Evolutionary conservation across 768 basidiomycete genomes (phyloP).

Genomic region (Dioszegia crocea): DNA sequence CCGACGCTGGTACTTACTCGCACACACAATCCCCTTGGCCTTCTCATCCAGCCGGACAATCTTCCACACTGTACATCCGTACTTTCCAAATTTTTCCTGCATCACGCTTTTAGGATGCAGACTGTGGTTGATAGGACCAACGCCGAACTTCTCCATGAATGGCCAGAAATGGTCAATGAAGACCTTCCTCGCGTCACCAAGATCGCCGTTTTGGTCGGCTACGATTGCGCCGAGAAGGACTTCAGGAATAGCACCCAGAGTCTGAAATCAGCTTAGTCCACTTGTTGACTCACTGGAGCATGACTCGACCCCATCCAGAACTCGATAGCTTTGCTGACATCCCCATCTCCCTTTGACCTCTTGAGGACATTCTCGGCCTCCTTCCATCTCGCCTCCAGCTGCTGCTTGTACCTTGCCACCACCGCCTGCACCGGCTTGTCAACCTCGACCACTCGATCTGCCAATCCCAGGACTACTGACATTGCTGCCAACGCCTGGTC

Average conservation of each 20-base stretch:
- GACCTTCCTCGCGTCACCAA: constrained; percentile 11
- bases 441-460: not conserved
- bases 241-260: constrained; percentile 22
- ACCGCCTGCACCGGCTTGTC: not conserved
- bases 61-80: constrained; percentile 21
- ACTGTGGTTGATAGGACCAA: constrained; percentile 11
- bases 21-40: constrained; percentile 1
- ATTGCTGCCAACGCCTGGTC: constrained; percentile 14
- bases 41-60: not conserved
- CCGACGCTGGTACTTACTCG: not conserved
- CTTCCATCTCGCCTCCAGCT: not conserved
- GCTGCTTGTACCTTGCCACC: constrained; percentile 6
- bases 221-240: constrained; percentile 28
- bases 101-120: constrained; percentile 26
- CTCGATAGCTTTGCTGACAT: constrained; percentile 7
- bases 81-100: constrained; percentile 9
- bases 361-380: constrained; percentile 5
- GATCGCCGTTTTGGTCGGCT: constrained; percentile 16
- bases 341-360: constrained; percentile 4
- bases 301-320: constrained; percentile 21
- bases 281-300: constrained; percentile 7
- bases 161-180: constrained; percentile 18
- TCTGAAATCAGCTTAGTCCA: constrained; percentile 2
- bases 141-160: constrained; percentile 28
- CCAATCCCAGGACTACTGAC: not conserved